Base-by-base conservation (phyloP, 371 early-diverging fungal species). In the Sporodiniella umbellata region DNA sequence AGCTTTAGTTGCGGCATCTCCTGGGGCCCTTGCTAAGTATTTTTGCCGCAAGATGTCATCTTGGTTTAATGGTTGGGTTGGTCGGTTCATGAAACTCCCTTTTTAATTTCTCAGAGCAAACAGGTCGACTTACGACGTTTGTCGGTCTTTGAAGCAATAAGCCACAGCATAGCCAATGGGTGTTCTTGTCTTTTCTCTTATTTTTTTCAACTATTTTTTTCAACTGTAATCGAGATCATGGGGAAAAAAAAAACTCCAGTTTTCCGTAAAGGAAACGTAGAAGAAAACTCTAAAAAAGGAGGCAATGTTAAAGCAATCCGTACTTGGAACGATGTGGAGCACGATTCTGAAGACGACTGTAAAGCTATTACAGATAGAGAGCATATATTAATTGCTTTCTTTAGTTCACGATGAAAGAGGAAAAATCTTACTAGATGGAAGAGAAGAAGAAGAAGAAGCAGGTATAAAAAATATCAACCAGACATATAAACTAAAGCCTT, bases 311-410 rank as follows among this genome's bases (percentile, higher is more conserved):
- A 81, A 15, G 87, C 87, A 10, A 86, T 86, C 39, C 68, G 72
- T 42, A 86, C 88, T 2, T 86, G 85, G 88, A 79, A 85, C 42
- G 91, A 90, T 52, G 72, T 88, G 50, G 89, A 88, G 31, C 86
- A 87, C 48, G 91, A 90, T 65, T 83, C 86, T 7, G 90, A 88
- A 59, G 91, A 90, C 54, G 84, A 87, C 46, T 90, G 88, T 86
- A 82, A 71, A 60, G 30, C 4, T 10, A 28, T n/a, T n/a, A n/a
- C n/a, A 28, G 10, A 28, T 28, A 28, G 10, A 28, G 10, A 7
- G 10, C 4, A 28, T 10, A 28, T 7, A 28, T 7, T 10, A 7
- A 10, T 59, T 11, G 51, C 11, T 54, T 33, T 7, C 40, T 15
- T 42, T 40, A 64, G 83, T 81, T 54, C 79, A 80, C 55, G 84